phyloP scores from a whole-genome alignment of 2,329 filamentous ascomycete species.

The Botrytis squamosa region DNA sequence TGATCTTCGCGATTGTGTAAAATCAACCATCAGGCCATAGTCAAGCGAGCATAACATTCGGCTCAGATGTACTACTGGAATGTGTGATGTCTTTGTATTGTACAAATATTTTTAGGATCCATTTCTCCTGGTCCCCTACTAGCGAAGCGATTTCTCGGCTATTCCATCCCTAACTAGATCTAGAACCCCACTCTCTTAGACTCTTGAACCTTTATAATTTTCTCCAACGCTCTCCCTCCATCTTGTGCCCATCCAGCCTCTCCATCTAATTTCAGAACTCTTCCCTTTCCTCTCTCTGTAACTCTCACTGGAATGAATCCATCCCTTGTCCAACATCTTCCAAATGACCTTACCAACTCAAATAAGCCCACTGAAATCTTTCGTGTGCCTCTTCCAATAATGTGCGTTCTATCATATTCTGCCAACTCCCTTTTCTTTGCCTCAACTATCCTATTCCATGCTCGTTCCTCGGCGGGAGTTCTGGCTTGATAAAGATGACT shows the following conservation, averaged over 20 bases:
- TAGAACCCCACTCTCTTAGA: background rate
- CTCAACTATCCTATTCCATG: conserved; percentile 33
- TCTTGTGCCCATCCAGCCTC: conserved; percentile 61
- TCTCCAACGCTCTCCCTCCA: conserved; percentile 57
- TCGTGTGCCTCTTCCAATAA: conserved; percentile 58
- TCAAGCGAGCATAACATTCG: background rate
- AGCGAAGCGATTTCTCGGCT: conserved; percentile 11
- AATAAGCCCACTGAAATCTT: conserved; percentile 46
- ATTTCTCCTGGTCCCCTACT: background rate
- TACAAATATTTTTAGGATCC: background rate
- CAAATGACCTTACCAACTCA: conserved; percentile 48
- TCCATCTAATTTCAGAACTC: conserved; percentile 19
- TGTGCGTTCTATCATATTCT: conserved; percentile 54
- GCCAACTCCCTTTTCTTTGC: conserved; percentile 37
- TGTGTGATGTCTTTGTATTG: conserved; percentile 1
- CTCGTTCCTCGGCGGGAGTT: conserved; percentile 31
- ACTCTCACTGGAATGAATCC: conserved; percentile 54
- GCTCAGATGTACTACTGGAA: background rate
- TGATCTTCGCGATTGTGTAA: too few relatives aligned
- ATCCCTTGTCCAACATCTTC: conserved; percentile 53
- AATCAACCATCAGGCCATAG: background rate
- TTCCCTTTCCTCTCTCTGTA: conserved; percentile 40
- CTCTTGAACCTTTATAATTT: conserved; percentile 44
- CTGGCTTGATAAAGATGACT: conserved; percentile 12
- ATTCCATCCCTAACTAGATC: background rate